Percentiles rank a stretch among this genome's conserved stretches.
Conservation (phyloP, 495 filamentous ascomycete genomes). For the Penicillium mononematosum region DNA sequence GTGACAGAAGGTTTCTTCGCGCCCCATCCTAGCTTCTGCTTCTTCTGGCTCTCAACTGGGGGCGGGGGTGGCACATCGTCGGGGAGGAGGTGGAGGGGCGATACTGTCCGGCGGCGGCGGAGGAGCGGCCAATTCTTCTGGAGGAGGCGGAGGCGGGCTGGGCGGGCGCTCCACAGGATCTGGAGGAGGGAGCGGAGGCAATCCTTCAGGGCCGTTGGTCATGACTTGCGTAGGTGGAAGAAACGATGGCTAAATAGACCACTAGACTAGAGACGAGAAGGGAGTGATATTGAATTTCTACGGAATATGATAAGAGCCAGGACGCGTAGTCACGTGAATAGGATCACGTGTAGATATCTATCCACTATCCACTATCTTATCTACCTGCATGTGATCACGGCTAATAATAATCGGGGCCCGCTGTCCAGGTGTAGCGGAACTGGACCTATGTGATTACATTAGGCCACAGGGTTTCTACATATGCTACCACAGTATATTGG, state of each 20-base stretch:
- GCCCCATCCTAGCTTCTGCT: slow-evolving; percentile 58
- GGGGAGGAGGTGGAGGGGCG: slow-evolving; percentile 50
- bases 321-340: slow-evolving; percentile 22
- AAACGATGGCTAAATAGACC: slow-evolving; percentile 1
- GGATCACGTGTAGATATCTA: not conserved
- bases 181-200: slow-evolving; percentile 32
- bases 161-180: slow-evolving; percentile 39
- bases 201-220: slow-evolving; percentile 24
- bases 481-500: no score
- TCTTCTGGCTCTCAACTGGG: slow-evolving; percentile 42
- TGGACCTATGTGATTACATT: no score
- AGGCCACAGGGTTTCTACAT: no score
- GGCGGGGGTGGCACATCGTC: slow-evolving; percentile 39
- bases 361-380: not conserved
- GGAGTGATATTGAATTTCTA: slow-evolving; percentile 34
- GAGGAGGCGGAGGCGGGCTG: slow-evolving; percentile 58
- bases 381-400: slow-evolving; percentile 1
- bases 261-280: slow-evolving; percentile 8
- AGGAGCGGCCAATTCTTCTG: slow-evolving; percentile 48
- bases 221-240: slow-evolving; percentile 18
- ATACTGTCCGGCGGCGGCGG: slow-evolving; percentile 58
- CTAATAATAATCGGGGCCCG: no score
- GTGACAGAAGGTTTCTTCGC: slow-evolving; percentile 36
- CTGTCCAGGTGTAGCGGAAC: no score
- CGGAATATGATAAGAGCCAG: slow-evolving; percentile 20